Base-by-base conservation (phyloP, 2,329 filamentous ascomycete species). In the Fusarium robinianum region DNA sequence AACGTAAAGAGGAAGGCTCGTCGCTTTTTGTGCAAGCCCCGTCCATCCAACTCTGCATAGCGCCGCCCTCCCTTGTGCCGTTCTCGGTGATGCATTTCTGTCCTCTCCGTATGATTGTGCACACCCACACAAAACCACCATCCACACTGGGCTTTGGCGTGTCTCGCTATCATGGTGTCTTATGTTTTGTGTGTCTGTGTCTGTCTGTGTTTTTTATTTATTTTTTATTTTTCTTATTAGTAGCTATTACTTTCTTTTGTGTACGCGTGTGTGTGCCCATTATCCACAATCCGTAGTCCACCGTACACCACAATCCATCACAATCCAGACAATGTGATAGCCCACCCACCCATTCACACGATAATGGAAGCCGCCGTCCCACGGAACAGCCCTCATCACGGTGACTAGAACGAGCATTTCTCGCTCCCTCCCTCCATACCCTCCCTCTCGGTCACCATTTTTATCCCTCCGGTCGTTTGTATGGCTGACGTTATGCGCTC, bases 41-140 rank as follows among this genome's bases (percentile, higher is more conserved):
- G 38, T 46, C 37, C 43, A 5, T 40, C 23, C 22, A 30, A 26
- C 21, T 19, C 25, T 23, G 30, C 24, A n/a, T 16, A 11, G 17
- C 21, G n/a, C n/a, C n/a, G n/a, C n/a, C n/a, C n/a, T 55, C 52
- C 40, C 52, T 55, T 56, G 52, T 55, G 52, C 48, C 53, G 49
- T 42, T 36, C 37, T 22, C n/a, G n/a, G n/a, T n/a, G n/a, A n/a
- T n/a, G n/a, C n/a, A n/a, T n/a, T n/a, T n/a, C n/a, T n/a, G n/a
- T n/a, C n/a, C n/a, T n/a, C n/a, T n/a, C n/a, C 41, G 50, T 53
- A 33, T 36, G 45, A 54, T 38, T 35, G 40, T 56, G 48, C 49
- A 55, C 52, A 55, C 49, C n/a, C n/a, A n/a, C n/a, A n/a, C n/a
- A n/a, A n/a, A n/a, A n/a, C n/a, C n/a, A n/a, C n/a, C 37, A 49